phyloP scores from a whole-genome alignment of 2,329 filamentous ascomycete species.

The Colletotrichum sidae region DNA sequence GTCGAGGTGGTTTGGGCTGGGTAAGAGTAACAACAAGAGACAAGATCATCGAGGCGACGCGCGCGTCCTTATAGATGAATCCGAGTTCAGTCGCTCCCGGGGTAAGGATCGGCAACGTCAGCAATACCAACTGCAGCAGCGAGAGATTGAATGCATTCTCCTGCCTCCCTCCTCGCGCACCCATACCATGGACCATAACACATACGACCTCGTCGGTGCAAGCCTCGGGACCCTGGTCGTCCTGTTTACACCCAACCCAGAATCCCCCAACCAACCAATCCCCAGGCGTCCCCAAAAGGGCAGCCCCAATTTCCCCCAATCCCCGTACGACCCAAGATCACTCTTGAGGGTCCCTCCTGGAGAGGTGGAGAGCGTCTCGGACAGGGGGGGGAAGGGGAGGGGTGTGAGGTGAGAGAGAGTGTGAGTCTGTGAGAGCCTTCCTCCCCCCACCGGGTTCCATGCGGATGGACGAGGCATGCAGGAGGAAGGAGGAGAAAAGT shows the following conservation, averaged over 20 bases:
- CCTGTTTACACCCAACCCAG: slow-evolving; percentile 35
- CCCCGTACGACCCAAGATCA: slow-evolving; percentile 37
- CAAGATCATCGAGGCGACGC: slow-evolving; percentile 11
- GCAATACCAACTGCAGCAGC: neutral
- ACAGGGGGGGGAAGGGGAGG: neutral
- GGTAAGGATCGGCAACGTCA: slow-evolving; percentile 35
- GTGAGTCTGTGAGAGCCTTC: too few species aligned
- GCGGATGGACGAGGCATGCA: slow-evolving; percentile 13
- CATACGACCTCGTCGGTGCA: slow-evolving; percentile 23
- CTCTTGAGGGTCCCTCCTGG: slow-evolving; percentile 25
- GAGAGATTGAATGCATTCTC: slow-evolving; percentile 12
- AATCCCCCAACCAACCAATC: slow-evolving; percentile 29
- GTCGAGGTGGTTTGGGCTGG: neutral
- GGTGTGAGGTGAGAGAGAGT: neutral
- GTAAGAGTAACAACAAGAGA: slow-evolving; percentile 10
- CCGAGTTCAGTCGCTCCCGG: slow-evolving; percentile 6
- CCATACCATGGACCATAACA: slow-evolving; percentile 10
- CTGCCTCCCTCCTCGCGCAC: slow-evolving; percentile 10
- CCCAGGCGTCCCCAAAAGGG: slow-evolving; percentile 26
- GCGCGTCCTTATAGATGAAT: slow-evolving; percentile 36
- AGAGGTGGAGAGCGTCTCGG: slow-evolving; percentile 14
- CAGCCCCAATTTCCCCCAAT: slow-evolving; percentile 36
- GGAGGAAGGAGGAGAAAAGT: slow-evolving; percentile 1
- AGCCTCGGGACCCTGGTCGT: slow-evolving; percentile 30
- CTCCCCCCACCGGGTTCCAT: slow-evolving; percentile 22